Evolutionary conservation across 225 moss, liverwort and hornwort genomes (phyloP), one percentile per base, ranked within the genome.

Genomic region (Bryoerythrophyllum caledonicum): DNA sequence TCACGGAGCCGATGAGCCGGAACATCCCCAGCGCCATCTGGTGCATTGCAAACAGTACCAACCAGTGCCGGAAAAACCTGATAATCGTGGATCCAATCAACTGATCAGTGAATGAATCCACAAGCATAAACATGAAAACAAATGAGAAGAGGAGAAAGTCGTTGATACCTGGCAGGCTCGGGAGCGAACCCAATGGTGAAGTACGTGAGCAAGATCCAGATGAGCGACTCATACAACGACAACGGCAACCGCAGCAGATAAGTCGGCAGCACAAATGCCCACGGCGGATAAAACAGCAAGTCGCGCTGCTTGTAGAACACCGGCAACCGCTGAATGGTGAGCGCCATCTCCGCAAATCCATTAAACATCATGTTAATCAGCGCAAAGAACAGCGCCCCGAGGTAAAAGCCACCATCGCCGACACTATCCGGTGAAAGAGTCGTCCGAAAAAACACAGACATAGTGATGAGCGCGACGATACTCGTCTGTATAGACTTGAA

Each of bases 1-100:
- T 83, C 56, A 96, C 66, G 0, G 96, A 86, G 37, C 89, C 94
- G 32, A 96, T 80, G 17, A 87, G 66, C 34, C 94, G 91, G 49
- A 96, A 96, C 27, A 96, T 59, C 1, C 88, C 91, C 5, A 94
- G 63, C 28, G 96, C 90, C 96, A 96, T 90, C 78, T 96, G 96
- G 78, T 96, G 96, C 86, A 94, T 85, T 20, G 84, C 62, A 65
- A 96, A 87, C 65, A 96, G 74, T 46, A 96, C 79, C 54, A 96
- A 25, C 74, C 86, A 77, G 0, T 94, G 92, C 58, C 91, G 88
- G 46, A 96, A 96, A 74, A 96, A 96, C 41, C 96, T 96, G 88
- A 38, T 38, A 8, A 38, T 38, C 38, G 67, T 49, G 48, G 48
- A 49, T 60, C 17, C 17, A 51, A 21, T n/a, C 64, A 41, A 68